Conservation (phyloP, 768 basidiomycete species). For the Lanmaoa rubissima region DNA sequence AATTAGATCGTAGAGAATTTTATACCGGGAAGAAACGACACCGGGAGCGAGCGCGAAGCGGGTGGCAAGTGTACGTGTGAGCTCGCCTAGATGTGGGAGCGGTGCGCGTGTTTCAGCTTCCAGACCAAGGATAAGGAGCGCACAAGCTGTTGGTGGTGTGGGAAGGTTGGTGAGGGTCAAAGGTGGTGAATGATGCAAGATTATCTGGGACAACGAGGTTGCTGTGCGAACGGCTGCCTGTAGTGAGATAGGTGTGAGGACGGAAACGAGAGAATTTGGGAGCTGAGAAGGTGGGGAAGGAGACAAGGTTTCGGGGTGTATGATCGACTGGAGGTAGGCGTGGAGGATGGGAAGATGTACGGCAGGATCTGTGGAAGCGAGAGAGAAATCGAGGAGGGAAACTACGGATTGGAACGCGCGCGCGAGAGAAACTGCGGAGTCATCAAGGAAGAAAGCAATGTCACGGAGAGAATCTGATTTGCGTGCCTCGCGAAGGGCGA, state of each 20-base stretch:
- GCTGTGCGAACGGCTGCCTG: constrained; percentile 40
- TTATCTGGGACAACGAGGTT: constrained; percentile 46
- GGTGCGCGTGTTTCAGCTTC: constrained; percentile 61
- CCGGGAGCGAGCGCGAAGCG: constrained; percentile 50
- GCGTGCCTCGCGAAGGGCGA: constrained; percentile 69
- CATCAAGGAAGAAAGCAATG: constrained; percentile 64
- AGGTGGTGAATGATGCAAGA: constrained; percentile 37
- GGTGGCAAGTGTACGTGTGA: constrained; percentile 55
- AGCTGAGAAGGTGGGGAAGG: constrained; percentile 28
- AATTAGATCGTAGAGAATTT: constrained; percentile 57
- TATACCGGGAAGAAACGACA: constrained; percentile 69
- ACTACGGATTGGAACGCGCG: constrained; percentile 54
- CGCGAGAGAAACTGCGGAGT: constrained; percentile 48
- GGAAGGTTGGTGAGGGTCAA: constrained; percentile 42
- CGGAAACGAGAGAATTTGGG: constrained; percentile 34
- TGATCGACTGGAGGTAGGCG: constrained; percentile 44
- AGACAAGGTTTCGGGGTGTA: constrained; percentile 32
- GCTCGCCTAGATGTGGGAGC: constrained; percentile 51
- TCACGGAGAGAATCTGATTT: constrained; percentile 66
- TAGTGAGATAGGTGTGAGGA: constrained; percentile 40
- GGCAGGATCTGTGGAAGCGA: constrained; percentile 55
- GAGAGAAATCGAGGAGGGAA: constrained; percentile 50
- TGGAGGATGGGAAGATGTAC: constrained; percentile 58
- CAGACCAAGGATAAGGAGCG: constrained; percentile 63
- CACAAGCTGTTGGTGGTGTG: constrained; percentile 58